Conservation (phyloP, 495 filamentous ascomycete species). For the Talaromyces ruber region DNA sequence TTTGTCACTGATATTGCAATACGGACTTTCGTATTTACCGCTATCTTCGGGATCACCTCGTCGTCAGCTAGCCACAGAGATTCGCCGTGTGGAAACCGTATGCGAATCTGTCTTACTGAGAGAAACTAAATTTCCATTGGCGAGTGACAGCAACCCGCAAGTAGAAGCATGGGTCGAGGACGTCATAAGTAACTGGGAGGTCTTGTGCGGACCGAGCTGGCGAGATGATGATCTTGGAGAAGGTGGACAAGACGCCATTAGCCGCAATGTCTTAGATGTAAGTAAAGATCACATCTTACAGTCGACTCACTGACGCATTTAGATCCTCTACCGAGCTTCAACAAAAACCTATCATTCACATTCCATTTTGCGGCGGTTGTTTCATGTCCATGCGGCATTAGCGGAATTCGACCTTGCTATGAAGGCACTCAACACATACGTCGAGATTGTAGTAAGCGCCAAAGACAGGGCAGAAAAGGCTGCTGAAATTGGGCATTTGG, state of each 20-base stretch:
- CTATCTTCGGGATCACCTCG: slow-evolving; percentile 32
- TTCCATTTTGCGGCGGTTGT: slow-evolving; percentile 74
- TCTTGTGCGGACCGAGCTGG: slow-evolving; percentile 68
- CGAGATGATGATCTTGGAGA: slow-evolving; percentile 66
- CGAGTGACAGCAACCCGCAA: slow-evolving; percentile 60
- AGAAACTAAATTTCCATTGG: slow-evolving; percentile 75
- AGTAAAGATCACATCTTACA: slow-evolving; percentile 15
- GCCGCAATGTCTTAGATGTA: slow-evolving; percentile 64
- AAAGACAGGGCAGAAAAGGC: slow-evolving; percentile 74
- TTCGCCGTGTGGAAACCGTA: slow-evolving; percentile 63
- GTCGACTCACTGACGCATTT: not conserved
- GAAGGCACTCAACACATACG: slow-evolving; percentile 80
- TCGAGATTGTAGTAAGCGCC: slow-evolving; percentile 72
- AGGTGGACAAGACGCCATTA: slow-evolving; percentile 64
- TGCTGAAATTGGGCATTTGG: slow-evolving; percentile 67
- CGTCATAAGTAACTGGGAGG: slow-evolving; percentile 76
- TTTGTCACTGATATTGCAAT: slow-evolving; percentile 49
- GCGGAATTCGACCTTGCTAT: slow-evolving; percentile 85
- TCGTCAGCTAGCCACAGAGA: slow-evolving; percentile 58
- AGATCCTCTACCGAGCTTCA: slow-evolving; percentile 79
- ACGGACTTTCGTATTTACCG: slow-evolving; percentile 24
- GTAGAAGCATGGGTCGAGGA: slow-evolving; percentile 75
- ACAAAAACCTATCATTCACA: slow-evolving; percentile 93
- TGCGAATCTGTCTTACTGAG: slow-evolving; percentile 66
- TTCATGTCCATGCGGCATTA: slow-evolving; percentile 74